Evolutionary conservation across 73 alveolate genomes (phyloP).

Genomic region (Paramecium primaurelia): DNA sequence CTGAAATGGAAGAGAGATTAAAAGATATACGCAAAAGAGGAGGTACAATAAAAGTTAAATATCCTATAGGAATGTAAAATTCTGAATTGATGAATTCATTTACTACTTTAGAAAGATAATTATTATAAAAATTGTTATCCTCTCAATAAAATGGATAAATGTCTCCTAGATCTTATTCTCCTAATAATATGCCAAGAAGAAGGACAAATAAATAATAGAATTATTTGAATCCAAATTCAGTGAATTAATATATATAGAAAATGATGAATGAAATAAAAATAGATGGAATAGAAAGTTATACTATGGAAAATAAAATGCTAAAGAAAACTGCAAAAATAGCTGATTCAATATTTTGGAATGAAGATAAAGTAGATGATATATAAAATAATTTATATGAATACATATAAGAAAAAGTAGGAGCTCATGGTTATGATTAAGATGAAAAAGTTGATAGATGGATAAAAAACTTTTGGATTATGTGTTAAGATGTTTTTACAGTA

Average conservation of each 20-base stretch:
- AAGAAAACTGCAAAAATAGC: conserved; percentile 4
- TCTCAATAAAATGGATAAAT: not conserved
- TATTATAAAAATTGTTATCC: not conserved
- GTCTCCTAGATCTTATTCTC: conserved; percentile 46
- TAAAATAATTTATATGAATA: conserved; percentile 34
- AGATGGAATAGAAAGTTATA: conserved; percentile 2
- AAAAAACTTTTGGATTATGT: conserved; percentile 43
- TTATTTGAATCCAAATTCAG: conserved; percentile 28
- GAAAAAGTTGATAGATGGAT: conserved; percentile 49
- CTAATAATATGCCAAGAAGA: conserved; percentile 28
- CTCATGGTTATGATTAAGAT: conserved; percentile 16
- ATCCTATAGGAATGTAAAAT: conserved; percentile 93
- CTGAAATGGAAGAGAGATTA: conserved; percentile 33
- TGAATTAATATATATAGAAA: not conserved
- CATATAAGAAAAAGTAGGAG: conserved; percentile 18
- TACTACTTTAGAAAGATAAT: not conserved
- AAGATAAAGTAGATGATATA: conserved; percentile 30
- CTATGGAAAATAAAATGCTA: conserved; percentile 3
- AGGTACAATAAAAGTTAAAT: conserved; percentile 61
- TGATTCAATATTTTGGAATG: conserved; percentile 49
- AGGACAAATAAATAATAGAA: conserved; percentile 16
- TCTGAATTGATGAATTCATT: conserved; percentile 24
- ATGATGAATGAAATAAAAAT: conserved; percentile 37
- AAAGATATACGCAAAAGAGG: conserved; percentile 48
- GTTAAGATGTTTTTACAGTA: conserved; percentile 40